Conservation (phyloP, 1,284 basidiomycete genomes). For the Ceratobasidium sp. region DNA sequence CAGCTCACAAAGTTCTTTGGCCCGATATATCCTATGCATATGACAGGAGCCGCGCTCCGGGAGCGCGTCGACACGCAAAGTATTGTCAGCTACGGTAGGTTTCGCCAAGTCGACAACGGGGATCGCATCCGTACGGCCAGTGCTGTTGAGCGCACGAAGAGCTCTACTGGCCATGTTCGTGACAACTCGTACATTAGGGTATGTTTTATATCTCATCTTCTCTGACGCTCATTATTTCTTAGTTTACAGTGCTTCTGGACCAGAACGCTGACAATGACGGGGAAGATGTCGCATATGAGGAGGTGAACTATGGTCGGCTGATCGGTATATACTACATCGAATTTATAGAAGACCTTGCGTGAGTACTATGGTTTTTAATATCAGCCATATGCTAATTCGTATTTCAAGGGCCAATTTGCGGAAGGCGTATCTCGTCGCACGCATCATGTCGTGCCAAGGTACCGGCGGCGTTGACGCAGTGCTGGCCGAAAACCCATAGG, state of each 20-base stretch:
- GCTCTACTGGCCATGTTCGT: neutral
- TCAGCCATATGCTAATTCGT: too few species aligned
- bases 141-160: neutral
- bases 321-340: slow-evolving; percentile 17
- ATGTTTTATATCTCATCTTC: neutral
- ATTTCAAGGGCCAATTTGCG: too few species aligned
- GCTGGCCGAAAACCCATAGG: neutral
- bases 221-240: neutral
- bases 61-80: neutral
- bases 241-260: neutral
- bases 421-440: too few species aligned
- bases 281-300: neutral
- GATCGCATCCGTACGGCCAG: slow-evolving; percentile 10
- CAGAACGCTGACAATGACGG: slow-evolving; percentile 4
- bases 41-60: too few species aligned
- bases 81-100: slow-evolving; percentile 15
- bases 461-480: neutral
- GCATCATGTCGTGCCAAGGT: too few species aligned
- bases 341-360: slow-evolving; percentile 11
- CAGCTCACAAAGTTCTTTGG: neutral
- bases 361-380: too few species aligned
- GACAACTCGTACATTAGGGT: slow-evolving; percentile 28
- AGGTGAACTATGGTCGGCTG: slow-evolving; percentile 20
- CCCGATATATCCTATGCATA: too few species aligned
- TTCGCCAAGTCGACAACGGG: slow-evolving; percentile 3